Conservation (phyloP, 116 monocot species). For the Papilionanthe hybrid region DNA sequence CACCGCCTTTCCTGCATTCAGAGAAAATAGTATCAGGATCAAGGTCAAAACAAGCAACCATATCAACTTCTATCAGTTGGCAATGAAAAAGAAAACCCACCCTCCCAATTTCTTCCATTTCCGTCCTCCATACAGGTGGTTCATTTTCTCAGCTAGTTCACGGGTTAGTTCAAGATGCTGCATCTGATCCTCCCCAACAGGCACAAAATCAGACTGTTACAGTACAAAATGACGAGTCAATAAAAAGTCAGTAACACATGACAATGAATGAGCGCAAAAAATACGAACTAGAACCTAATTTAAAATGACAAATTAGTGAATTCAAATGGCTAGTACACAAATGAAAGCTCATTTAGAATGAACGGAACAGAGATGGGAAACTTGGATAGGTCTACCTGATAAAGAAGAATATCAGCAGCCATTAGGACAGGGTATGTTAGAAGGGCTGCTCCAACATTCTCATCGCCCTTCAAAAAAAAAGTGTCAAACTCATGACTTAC, state of each 20-base stretch:
- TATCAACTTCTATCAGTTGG: not conserved
- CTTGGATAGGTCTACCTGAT: conserved; percentile 54
- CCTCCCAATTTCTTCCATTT: conserved; percentile 99
- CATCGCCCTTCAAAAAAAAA: conserved; percentile 63
- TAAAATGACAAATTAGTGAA: not conserved
- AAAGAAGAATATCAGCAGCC: conserved; percentile 97
- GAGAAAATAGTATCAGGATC: conserved; percentile 15
- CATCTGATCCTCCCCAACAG: conserved; percentile 95
- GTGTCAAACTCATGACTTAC: not conserved
- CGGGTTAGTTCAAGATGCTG: conserved; percentile 94
- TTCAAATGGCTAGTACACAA: not conserved
- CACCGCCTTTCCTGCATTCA: conserved; percentile 68
- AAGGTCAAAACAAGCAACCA: conserved; percentile 12
- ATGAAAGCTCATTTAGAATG: not conserved
- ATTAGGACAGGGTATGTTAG: conserved; percentile 97
- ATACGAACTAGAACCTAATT: not conserved
- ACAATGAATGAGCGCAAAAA: not conserved
- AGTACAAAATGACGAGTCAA: not conserved
- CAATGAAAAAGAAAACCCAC: conserved; percentile 26
- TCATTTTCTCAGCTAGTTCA: conserved; percentile 84
- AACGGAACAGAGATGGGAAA: not conserved
- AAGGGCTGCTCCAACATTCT: conserved; percentile 94
- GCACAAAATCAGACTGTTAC: conserved; percentile 88
- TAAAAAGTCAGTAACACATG: not conserved
- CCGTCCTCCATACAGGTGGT: conserved; percentile 77